These are phyloP conservation scores for Neurospora africana DNA, from an alignment of 495 filamentous ascomycete genomes.

Conservation along the genomic window DNA sequence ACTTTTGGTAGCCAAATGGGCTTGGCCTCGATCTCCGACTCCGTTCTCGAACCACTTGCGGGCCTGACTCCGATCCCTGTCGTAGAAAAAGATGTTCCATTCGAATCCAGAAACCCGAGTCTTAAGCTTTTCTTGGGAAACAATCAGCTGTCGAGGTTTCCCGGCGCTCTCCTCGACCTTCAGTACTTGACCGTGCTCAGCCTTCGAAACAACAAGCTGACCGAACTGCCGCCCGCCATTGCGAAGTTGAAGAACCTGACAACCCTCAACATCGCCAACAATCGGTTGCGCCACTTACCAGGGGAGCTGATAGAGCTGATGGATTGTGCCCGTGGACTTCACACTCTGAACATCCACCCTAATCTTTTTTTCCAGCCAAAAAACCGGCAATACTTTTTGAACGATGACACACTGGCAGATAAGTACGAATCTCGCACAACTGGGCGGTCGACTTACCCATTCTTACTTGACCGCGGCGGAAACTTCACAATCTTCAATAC, in stretches of 20 bases:
- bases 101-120: slow-evolving; percentile 35
- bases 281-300: slow-evolving; percentile 57
- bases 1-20: slow-evolving; percentile 19
- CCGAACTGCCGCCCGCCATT: slow-evolving; percentile 54
- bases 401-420: not conserved
- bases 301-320: slow-evolving; percentile 58
- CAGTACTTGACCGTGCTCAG: slow-evolving; percentile 56
- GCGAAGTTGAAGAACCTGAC: slow-evolving; percentile 50
- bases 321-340: slow-evolving; percentile 25
- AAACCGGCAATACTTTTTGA: not conserved
- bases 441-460: not conserved
- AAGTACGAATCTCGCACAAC: not conserved
- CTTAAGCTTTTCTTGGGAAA: slow-evolving; percentile 54
- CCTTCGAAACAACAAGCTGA: slow-evolving; percentile 59
- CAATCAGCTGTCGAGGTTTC: slow-evolving; percentile 46
- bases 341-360: slow-evolving; percentile 29
- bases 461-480: not conserved
- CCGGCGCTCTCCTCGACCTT: slow-evolving; percentile 42
- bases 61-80: slow-evolving; percentile 44
- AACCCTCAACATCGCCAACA: slow-evolving; percentile 61
- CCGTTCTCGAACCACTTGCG: slow-evolving; percentile 44
- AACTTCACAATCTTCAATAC: slow-evolving; percentile 10
- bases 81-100: slow-evolving; percentile 27
- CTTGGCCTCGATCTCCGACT: slow-evolving; percentile 31
- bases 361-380: slow-evolving; percentile 37